Percentiles rank a stretch among this genome's conserved stretches.
These are phyloP conservation scores for Suhomyces kunorum DNA, from an alignment of 1,139 yeast genomes.

Conservation along the genomic window DNA sequence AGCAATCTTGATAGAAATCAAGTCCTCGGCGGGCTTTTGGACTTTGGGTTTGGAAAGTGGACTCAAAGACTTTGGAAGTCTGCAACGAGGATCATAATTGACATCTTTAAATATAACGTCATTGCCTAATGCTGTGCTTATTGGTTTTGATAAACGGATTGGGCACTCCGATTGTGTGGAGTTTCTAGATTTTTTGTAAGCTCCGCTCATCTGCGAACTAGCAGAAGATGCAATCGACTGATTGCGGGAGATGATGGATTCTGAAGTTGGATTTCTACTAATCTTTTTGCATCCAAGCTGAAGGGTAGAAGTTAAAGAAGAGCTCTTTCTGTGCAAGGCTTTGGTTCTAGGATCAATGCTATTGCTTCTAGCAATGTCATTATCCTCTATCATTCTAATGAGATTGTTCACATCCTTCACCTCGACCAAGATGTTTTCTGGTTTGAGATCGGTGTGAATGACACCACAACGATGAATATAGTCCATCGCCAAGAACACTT, in stretches of 20 bases:
- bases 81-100: constrained; percentile 7
- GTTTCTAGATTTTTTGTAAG: constrained; percentile 29
- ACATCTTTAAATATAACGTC: constrained; percentile 25
- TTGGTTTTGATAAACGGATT: constrained; percentile 34
- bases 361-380: constrained; percentile 33
- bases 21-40: constrained; percentile 4
- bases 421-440: constrained; percentile 83
- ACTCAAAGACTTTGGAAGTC: constrained; percentile 7
- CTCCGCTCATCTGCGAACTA: constrained; percentile 12
- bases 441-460: constrained; percentile 87
- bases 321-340: constrained; percentile 3
- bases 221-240: constrained; percentile 10
- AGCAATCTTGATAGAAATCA: constrained; percentile 58
- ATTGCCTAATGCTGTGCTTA: constrained; percentile 24
- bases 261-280: constrained; percentile 6
- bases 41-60: constrained; percentile 1
- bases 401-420: constrained; percentile 76
- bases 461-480: constrained; percentile 88
- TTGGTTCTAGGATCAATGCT: constrained; percentile 9
- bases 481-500: constrained; percentile 73
- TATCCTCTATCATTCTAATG: constrained; percentile 55
- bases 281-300: constrained; percentile 2
- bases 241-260: constrained; percentile 10
- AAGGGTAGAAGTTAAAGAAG: constrained; percentile 3
- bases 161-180: constrained; percentile 29